Percentiles rank a stretch among this genome's conserved stretches.
Evolutionary conservation across 129 eudicot species (phyloP).

Genomic region (Ambrosia trifida): DNA sequence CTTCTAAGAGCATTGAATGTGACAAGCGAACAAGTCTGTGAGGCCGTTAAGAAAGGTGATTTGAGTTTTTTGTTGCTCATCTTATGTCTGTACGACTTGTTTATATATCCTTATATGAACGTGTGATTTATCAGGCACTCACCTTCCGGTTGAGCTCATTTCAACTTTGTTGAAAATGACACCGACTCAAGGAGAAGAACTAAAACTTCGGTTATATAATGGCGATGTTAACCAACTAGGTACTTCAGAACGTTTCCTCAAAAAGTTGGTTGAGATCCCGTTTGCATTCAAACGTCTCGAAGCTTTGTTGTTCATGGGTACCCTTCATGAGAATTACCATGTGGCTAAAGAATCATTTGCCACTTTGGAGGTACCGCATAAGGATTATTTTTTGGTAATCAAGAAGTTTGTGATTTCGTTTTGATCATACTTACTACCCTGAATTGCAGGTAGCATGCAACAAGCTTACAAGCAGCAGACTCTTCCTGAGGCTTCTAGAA

Average conservation of each 20-base stretch:
- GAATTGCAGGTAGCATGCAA: constrained; percentile 70
- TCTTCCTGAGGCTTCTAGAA: constrained; percentile 85
- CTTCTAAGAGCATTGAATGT: constrained; percentile 78
- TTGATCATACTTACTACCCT: neutral
- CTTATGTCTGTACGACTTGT: neutral
- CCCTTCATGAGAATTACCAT: constrained; percentile 65
- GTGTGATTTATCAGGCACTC: constrained; percentile 56
- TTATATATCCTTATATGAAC: neutral
- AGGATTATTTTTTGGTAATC: neutral
- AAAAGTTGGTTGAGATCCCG: constrained; percentile 70
- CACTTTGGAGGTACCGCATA: constrained; percentile 57
- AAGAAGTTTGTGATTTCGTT: constrained; percentile 13
- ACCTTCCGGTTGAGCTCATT: constrained; percentile 75
- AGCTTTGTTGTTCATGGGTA: constrained; percentile 63
- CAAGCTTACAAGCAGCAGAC: constrained; percentile 73
- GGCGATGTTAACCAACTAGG: constrained; percentile 72
- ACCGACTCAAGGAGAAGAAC: constrained; percentile 83
- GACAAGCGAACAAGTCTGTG: constrained; percentile 79
- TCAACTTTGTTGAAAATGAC: constrained; percentile 84
- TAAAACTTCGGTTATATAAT: constrained; percentile 56
- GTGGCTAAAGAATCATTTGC: constrained; percentile 54
- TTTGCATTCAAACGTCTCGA: constrained; percentile 81
- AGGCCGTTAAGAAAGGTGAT: constrained; percentile 75
- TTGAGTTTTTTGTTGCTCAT: neutral
- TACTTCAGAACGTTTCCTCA: constrained; percentile 82